These are phyloP conservation scores for Rhizophora apiculata DNA, from an alignment of 345 rosid species.

Conservation along the genomic window DNA sequence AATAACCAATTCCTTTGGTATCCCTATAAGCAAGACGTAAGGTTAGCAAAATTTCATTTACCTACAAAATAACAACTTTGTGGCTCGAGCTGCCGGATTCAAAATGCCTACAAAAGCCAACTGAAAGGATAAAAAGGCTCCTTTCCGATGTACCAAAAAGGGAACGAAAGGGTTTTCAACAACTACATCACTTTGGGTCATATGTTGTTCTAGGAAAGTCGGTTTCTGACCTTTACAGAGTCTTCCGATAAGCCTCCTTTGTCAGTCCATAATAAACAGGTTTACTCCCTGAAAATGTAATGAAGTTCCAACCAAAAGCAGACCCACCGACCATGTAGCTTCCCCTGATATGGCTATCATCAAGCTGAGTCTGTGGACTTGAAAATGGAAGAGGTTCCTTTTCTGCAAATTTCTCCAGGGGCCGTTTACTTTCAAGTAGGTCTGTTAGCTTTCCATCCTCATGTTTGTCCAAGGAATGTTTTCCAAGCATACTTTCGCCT, in stretches of 20 bases:
- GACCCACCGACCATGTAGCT: slow-evolving; percentile 31
- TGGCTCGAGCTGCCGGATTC: too few relatives aligned
- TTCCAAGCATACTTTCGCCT: slow-evolving; percentile 9
- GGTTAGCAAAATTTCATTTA: too few relatives aligned
- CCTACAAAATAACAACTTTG: too few relatives aligned
- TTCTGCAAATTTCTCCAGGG: neutral
- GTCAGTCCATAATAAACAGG: slow-evolving; percentile 27
- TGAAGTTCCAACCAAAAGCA: slow-evolving; percentile 33
- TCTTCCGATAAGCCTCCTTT: slow-evolving; percentile 17
- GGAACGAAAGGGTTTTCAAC: too few relatives aligned
- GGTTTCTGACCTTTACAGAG: neutral
- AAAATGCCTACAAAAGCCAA: too few relatives aligned
- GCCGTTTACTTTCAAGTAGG: neutral
- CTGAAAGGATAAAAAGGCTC: too few relatives aligned
- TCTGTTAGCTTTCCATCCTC: neutral
- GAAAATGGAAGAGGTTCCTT: slow-evolving; percentile 8
- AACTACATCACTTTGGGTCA: neutral
- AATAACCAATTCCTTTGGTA: too few relatives aligned
- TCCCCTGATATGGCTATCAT: slow-evolving; percentile 5
- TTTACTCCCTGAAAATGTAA: slow-evolving; percentile 22
- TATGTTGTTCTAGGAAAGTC: neutral
- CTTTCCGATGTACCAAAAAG: too few relatives aligned
- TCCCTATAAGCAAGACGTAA: too few relatives aligned
- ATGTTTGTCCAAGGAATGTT: neutral
- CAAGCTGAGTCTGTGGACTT: neutral